A percentile compares a stretch with the other conserved stretches of the same genome.
phyloP scores from a whole-genome alignment of 148 eudicot genomes.

The Rhododendron henanense region DNA sequence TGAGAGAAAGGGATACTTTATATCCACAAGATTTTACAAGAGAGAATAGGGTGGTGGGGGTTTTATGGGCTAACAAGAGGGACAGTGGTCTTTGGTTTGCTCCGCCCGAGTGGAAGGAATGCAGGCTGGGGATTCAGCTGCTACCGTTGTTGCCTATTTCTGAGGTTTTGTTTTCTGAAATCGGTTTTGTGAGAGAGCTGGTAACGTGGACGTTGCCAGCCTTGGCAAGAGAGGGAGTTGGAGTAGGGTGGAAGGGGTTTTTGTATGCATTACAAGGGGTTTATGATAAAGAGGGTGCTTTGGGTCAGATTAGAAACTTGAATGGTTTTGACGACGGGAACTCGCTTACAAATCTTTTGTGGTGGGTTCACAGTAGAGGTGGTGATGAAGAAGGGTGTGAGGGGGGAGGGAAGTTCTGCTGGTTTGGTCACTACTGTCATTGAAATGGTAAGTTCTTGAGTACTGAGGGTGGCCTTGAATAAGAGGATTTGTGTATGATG shows the following conservation, averaged over 20 bases:
- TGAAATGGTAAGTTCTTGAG: constrained; percentile 12
- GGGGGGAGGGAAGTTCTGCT: constrained; percentile 33
- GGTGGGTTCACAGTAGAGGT: constrained; percentile 84
- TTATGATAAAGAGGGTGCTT: constrained; percentile 51
- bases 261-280: constrained; percentile 66
- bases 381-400: constrained; percentile 37
- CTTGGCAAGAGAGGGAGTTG: constrained; percentile 63
- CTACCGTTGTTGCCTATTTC: constrained; percentile 66
- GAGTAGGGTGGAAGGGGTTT: constrained; percentile 92
- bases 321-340: constrained; percentile 75
- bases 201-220: constrained; percentile 74
- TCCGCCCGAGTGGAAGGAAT: constrained; percentile 70
- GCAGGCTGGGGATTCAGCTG: constrained; percentile 80
- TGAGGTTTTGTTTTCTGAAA: constrained; percentile 67
- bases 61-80: constrained; percentile 77
- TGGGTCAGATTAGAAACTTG: constrained; percentile 47
- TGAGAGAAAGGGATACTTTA: constrained; percentile 46
- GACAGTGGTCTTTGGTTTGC: constrained; percentile 89
- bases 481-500: too few relatives aligned
- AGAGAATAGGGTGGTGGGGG: constrained; percentile 62
- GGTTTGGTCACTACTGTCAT: constrained; percentile 60
- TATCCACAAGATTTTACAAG: constrained; percentile 53
- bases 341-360: constrained; percentile 67
- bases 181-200: constrained; percentile 47
- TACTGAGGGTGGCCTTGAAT: not conserved